These are phyloP conservation scores for Westerdykella aurantiaca DNA, from an alignment of 2,329 filamentous ascomycete species.

Conservation along the genomic window DNA sequence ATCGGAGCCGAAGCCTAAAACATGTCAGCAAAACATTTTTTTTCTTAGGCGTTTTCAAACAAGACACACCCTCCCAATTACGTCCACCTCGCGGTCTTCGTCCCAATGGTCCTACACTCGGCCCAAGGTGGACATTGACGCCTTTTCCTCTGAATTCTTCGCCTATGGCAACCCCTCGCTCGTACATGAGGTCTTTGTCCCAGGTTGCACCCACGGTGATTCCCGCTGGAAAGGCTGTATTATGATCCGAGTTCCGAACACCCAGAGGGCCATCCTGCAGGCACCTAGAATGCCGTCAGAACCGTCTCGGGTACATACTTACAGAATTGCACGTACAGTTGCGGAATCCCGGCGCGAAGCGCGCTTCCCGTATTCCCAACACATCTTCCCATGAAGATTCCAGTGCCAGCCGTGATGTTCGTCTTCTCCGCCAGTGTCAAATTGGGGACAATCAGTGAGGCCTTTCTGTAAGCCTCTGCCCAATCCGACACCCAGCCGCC, in stretches of 20 bases:
- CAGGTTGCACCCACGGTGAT: constrained; percentile 71
- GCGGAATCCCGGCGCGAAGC: constrained; percentile 62
- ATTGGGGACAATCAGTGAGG: constrained; percentile 59
- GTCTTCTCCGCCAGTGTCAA: constrained; percentile 80
- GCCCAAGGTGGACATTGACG: constrained; percentile 65
- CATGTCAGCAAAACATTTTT: constrained; percentile 19
- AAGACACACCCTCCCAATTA: constrained; percentile 57
- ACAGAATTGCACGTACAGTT: constrained; percentile 39
- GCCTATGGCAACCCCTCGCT: constrained; percentile 62
- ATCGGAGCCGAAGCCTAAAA: constrained; percentile 57
- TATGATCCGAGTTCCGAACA: constrained; percentile 65
- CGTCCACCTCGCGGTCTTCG: constrained; percentile 58
- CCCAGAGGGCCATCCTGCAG: constrained; percentile 65
- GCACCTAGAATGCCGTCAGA: constrained; percentile 28
- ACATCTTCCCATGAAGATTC: constrained; percentile 65
- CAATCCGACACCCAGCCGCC: constrained; percentile 67
- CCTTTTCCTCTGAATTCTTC: constrained; percentile 69
- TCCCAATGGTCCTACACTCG: constrained; percentile 64
- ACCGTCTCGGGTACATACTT: constrained; percentile 52
- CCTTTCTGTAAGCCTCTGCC: constrained; percentile 65
- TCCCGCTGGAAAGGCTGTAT: constrained; percentile 73
- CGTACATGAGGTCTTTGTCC: constrained; percentile 65
- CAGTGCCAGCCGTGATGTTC: constrained; percentile 67
- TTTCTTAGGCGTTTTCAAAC: not conserved
- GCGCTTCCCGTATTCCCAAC: constrained; percentile 73